phyloP scores from a whole-genome alignment of 371 early-diverging fungal genomes.

The Apophysomyces sp. region DNA sequence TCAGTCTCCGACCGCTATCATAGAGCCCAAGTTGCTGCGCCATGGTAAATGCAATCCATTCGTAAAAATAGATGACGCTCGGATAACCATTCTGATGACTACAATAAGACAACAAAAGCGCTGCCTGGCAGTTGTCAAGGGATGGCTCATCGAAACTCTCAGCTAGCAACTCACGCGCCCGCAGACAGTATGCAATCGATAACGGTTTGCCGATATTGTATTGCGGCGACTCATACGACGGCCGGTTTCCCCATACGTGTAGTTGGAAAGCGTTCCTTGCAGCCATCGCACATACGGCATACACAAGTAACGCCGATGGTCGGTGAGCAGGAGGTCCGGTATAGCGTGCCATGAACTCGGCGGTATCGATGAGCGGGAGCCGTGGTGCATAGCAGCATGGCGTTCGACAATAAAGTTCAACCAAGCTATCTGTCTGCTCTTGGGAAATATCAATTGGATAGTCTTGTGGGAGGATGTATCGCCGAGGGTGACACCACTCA shows the following conservation, averaged over 20 bases:
- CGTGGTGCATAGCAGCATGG: conserved; percentile 41
- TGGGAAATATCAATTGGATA: conserved; percentile 41
- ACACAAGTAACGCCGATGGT: conserved; percentile 33
- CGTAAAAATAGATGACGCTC: conserved; percentile 35
- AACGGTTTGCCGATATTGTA: conserved; percentile 49
- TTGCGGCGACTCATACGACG: conserved; percentile 22
- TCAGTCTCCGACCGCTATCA: conserved; percentile 17
- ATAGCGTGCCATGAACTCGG: conserved; percentile 30
- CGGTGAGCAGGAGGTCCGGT: conserved; percentile 19
- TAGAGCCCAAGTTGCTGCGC: conserved; percentile 45
- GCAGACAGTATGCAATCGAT: conserved; percentile 42
- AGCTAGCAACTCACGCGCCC: conserved; percentile 33
- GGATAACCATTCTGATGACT: conserved; percentile 44
- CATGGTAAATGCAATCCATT: conserved; percentile 45
- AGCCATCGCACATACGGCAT: conserved; percentile 48
- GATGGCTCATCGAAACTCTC: conserved; percentile 47
- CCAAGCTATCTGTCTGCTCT: conserved; percentile 37
- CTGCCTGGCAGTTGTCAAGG: conserved; percentile 37
- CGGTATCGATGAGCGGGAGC: conserved; percentile 35
- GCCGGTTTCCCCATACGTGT: conserved; percentile 45
- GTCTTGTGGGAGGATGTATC: conserved; percentile 26
- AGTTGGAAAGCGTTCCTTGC: conserved; percentile 49
- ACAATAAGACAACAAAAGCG: conserved; percentile 41
- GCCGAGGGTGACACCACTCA: conserved; percentile 22
- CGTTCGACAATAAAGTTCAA: conserved; percentile 42